Evolutionary conservation across 2,329 filamentous ascomycete species (phyloP), one percentile per base, ranked within the genome.

Genomic region (Achaetomium macrosporum): DNA sequence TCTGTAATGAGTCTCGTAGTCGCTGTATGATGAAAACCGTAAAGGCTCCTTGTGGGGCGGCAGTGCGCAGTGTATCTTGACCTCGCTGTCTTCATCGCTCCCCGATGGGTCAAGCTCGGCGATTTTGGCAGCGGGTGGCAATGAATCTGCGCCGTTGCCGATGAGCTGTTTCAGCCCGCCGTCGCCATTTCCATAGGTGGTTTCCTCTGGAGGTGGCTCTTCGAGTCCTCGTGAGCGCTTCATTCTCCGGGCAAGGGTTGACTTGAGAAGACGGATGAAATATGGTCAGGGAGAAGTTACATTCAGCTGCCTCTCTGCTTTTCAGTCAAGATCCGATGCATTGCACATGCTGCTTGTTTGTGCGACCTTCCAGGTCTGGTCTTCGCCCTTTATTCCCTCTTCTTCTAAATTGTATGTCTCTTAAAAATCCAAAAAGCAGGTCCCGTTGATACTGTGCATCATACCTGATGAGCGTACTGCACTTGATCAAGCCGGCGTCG

Each of bases 1-100:
- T 59, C 76, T 78, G 71, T 96, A 96, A 68, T 99, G 93, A 9
- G 85, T 72, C 66, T 96, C 90, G 69, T 95, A 96, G 15, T 90
- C 88, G 54, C 83, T 78, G 65, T 90, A 90, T 0, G 84, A 83
- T 20, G 73, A 66, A 69, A 99, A 97, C 5, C 76, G 74, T 50
- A 93, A 65, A 1, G 82, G 75, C 55, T 85, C 79, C 59, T 74
- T 77, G 70, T 96, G 91, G 43, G 89, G 88, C 49, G 91, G 89
- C 19, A 97, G 76, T 17, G 81, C 82, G 73, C 92, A 97, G 69
- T 76, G 82, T 81, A 96, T 95, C 42, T 69, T 63, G 53, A 68
- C 58, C 56, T 63, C 64, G 20, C 66, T 62, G 54, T 66, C 66
- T 56, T 68, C 59, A 53, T 65, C 65, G 35, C 57, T 64, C 37